phyloP scores from a whole-genome alignment of 1,139 yeast genomes.

The Hansenula lynferdii region DNA sequence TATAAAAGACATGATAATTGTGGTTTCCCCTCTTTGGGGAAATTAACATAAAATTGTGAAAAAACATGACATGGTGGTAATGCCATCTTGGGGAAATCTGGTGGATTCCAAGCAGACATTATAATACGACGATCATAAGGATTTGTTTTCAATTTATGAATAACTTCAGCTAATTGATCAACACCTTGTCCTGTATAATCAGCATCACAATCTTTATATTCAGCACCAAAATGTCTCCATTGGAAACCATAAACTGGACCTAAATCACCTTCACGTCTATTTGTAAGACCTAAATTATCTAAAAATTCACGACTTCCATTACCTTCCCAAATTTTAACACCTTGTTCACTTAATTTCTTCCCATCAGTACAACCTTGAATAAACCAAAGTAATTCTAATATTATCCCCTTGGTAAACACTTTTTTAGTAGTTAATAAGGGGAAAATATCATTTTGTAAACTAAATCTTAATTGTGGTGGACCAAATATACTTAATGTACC shows the following conservation, averaged over 20 bases:
- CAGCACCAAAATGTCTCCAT: slow-evolving; percentile 99
- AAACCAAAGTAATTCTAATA: slow-evolving; percentile 91
- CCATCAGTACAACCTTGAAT: slow-evolving; percentile 89
- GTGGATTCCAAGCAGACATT: slow-evolving; percentile 97
- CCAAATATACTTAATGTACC: slow-evolving; percentile 90
- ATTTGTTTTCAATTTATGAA: slow-evolving; percentile 72
- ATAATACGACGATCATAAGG: slow-evolving; percentile 95
- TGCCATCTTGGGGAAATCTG: slow-evolving; percentile 91
- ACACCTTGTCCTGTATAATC: slow-evolving; percentile 86
- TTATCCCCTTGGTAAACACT: slow-evolving; percentile 85
- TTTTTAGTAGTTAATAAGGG: slow-evolving; percentile 92
- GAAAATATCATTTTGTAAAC: slow-evolving; percentile 62
- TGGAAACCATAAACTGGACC: slow-evolving; percentile 99
- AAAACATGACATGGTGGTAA: slow-evolving; percentile 98
- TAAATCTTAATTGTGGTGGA: slow-evolving; percentile 92
- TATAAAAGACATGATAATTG: slow-evolving; percentile 81
- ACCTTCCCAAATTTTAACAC: slow-evolving; percentile 97
- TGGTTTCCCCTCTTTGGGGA: slow-evolving; percentile 59
- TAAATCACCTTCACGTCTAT: slow-evolving; percentile 87
- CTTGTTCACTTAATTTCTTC: slow-evolving; percentile 67
- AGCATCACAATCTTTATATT: slow-evolving; percentile 77
- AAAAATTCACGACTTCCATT: slow-evolving; percentile 94
- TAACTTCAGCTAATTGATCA: slow-evolving; percentile 82
- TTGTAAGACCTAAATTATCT: slow-evolving; percentile 72
- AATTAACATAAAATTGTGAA: slow-evolving; percentile 88